Conservation (phyloP, 1,284 basidiomycete genomes). For the Coriolopsis trogii region DNA sequence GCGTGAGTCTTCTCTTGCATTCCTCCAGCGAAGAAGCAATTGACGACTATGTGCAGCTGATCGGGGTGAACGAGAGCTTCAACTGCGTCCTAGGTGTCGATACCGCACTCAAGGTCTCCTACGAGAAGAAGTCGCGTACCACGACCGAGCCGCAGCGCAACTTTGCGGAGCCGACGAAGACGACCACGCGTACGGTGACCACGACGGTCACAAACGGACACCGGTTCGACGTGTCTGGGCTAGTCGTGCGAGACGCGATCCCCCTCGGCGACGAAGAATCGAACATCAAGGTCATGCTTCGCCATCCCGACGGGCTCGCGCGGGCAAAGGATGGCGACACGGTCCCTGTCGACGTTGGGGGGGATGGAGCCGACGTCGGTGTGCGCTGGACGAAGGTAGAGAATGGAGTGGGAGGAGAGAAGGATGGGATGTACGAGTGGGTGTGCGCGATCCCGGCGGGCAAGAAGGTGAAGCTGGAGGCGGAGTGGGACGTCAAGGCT, state of each 20-base stretch:
- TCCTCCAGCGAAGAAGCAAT: conserved; percentile 48
- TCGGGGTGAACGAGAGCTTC: conserved; percentile 53
- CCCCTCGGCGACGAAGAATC: conserved; percentile 45
- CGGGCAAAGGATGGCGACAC: conserved; percentile 46
- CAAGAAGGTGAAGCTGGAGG: conserved; percentile 42
- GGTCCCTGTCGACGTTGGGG: conserved; percentile 29
- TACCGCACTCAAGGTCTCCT: conserved; percentile 28
- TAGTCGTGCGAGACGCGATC: conserved; percentile 51
- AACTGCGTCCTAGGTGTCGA: conserved; percentile 57
- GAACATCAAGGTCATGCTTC: conserved; percentile 47
- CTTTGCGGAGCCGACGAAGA: conserved; percentile 47
- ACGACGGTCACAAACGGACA: conserved; percentile 53
- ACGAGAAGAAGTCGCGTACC: conserved; percentile 20
- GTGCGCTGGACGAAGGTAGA: conserved; percentile 28
- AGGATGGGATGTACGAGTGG: conserved; percentile 35
- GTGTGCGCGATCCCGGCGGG: conserved; percentile 26
- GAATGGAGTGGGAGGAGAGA: conserved; percentile 26
- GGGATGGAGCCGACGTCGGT: conserved; percentile 6
- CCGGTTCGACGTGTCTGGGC: conserved; percentile 42
- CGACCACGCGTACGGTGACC: conserved; percentile 45
- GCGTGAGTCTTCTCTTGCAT: conserved; percentile 42
- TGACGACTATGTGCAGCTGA: conserved; percentile 41
- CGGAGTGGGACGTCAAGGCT: conserved; percentile 20
- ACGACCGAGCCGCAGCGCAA: conserved; percentile 28
- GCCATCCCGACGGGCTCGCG: conserved; percentile 49